Evolutionary conservation across 1,284 basidiomycete species (phyloP), one percentile per base, ranked within the genome.

Genomic region (Leccinum insigne): DNA sequence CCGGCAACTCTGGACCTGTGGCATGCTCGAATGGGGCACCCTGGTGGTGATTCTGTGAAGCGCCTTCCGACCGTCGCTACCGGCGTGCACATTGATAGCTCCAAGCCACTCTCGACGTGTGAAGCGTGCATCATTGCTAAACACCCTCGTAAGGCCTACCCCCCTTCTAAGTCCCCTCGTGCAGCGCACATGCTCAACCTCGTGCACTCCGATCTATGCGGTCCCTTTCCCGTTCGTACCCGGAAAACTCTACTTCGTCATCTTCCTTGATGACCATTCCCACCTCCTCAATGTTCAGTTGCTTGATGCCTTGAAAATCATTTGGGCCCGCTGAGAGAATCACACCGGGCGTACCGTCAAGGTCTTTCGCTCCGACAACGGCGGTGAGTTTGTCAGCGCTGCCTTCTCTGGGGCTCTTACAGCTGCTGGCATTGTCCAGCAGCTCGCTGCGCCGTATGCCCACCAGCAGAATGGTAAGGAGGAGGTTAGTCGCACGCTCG

Each of bases 381-480:
- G 62, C 1, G 47, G 62, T 1, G 56, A 66, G 5, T 66, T 26
- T 21, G 14, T 56, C 2, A 23, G 44, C 3, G 3, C 18, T 2
- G 18, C 40, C 7, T 52, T 40, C 23, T 42, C 10, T 4, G 6
- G 23, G 10, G 29, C 6, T 13, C 38, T 63, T 1, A 16, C 32
- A 2, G 58, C 38, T 9, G 47, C 35, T 11, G 63, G 63, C 2
- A 60, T 64, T 16, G 35, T 42, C 6, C 23, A 2, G 0, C 18
- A 42, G 7, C 8, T 29, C 1, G 14, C 58, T 18, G 35, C 2
- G 11, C 60, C 29, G 2, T 58, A 58, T 18, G 26, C 57, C 10
- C 57, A 58, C n/a, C 32, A 35, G 13, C 57, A 58, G 32, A 66
- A 66, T n/a, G 21, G 66, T 1, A 59, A 62, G 26, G 26, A 26